Evolutionary conservation across 495 filamentous ascomycete genomes (phyloP).

Genomic region (Aspergillus leporis): DNA sequence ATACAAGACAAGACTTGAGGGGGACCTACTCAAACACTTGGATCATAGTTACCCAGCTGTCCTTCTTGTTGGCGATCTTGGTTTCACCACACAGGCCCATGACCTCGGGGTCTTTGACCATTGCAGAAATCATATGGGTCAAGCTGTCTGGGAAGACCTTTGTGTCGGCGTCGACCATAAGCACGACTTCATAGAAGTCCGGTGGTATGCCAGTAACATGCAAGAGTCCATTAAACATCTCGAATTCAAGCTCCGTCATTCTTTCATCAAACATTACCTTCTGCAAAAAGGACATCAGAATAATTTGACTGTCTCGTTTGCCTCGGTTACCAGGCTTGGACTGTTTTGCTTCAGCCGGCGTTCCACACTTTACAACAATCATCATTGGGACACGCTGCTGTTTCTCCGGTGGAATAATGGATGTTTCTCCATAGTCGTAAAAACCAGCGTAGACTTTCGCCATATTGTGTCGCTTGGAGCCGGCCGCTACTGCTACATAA

Average conservation of each 20-base stretch:
- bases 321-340: slow-evolving; percentile 95
- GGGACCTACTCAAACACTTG: slow-evolving; percentile 87
- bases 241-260: slow-evolving; percentile 99
- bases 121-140: slow-evolving; percentile 97
- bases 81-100: slow-evolving; percentile 99
- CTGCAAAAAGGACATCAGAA: slow-evolving; percentile 98
- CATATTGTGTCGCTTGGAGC: slow-evolving; percentile 98
- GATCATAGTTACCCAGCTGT: slow-evolving; percentile 95
- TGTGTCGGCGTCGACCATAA: slow-evolving; percentile 99
- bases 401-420: slow-evolving; percentile 76
- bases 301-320: slow-evolving; percentile 98
- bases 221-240: slow-evolving; percentile 99
- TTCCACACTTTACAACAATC: slow-evolving; percentile 93
- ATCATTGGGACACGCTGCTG: slow-evolving; percentile 99
- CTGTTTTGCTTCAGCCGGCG: slow-evolving; percentile 76
- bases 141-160: slow-evolving; percentile 98
- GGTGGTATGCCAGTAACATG: slow-evolving; percentile 96
- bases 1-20: not conserved
- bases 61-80: slow-evolving; percentile 97
- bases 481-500: slow-evolving; percentile 94
- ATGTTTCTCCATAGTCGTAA: slow-evolving; percentile 90
- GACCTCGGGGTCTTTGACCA: slow-evolving; percentile 98
- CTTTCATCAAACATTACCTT: slow-evolving; percentile 99
- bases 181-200: slow-evolving; percentile 94
- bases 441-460: slow-evolving; percentile 97